phyloP scores from a whole-genome alignment of 2,329 filamentous ascomycete species.

The Colletotrichum sp. region DNA sequence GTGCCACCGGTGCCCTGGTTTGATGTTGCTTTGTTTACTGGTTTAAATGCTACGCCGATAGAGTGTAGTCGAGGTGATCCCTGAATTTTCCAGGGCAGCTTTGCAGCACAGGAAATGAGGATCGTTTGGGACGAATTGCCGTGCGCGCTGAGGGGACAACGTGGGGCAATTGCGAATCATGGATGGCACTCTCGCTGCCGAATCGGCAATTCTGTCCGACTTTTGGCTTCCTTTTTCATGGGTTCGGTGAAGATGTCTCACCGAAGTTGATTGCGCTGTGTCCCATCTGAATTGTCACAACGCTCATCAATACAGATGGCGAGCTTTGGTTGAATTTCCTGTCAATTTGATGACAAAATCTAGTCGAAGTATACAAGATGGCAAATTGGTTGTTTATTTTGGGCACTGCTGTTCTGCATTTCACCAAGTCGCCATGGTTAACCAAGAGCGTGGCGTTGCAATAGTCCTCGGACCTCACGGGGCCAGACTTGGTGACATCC shows the following conservation, averaged over 20 bases:
- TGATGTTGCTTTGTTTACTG: neutral
- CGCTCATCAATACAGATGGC: neutral
- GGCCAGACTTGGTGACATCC: neutral
- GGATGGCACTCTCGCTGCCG: neutral
- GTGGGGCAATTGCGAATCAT: slow-evolving; percentile 5
- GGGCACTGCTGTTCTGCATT: neutral
- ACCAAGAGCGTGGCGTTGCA: neutral
- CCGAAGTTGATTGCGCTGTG: neutral
- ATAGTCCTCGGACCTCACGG: neutral
- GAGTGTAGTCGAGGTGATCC: neutral
- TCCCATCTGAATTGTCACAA: neutral
- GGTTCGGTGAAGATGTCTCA: neutral
- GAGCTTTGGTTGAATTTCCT: neutral
- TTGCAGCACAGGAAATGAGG: neutral
- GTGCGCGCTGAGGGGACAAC: neutral
- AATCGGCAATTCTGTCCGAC: neutral
- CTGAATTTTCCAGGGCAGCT: neutral
- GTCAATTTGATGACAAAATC: rapidly evolving
- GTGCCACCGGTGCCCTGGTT: neutral
- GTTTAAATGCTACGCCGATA: neutral
- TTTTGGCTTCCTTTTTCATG: neutral
- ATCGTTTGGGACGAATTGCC: neutral
- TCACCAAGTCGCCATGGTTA: neutral
- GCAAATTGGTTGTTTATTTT: neutral
- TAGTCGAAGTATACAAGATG: rapidly evolving